These are phyloP conservation scores for barley (Hordeum vulgare) DNA, from an alignment of 176 grass and related monocot species.

Conservation along the genomic window DNA sequence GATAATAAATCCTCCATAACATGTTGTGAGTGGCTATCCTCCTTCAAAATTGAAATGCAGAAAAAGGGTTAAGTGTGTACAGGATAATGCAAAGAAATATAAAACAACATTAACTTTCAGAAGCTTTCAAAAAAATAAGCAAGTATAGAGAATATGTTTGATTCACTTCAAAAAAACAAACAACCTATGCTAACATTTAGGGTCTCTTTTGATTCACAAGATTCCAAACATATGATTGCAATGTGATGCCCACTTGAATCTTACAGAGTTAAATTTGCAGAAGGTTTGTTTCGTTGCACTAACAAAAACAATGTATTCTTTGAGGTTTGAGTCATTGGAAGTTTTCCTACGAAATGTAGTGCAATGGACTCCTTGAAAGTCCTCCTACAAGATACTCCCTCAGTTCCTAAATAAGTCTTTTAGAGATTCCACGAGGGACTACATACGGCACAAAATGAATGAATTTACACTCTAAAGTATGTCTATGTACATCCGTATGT, in stretches of 20 bases:
- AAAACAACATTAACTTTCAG: neutral
- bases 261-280: neutral
- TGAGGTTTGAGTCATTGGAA: neutral
- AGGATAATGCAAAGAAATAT: neutral
- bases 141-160: neutral
- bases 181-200: neutral
- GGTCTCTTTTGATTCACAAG: neutral
- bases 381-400: neutral
- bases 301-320: neutral
- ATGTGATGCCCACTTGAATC: neutral
- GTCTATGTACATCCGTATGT: too few relatives aligned
- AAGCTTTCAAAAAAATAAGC: neutral
- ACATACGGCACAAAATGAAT: too few relatives aligned
- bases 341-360: neutral
- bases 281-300: neutral
- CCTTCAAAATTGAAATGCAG: conserved; percentile 37
- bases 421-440: too few relatives aligned
- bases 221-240: neutral
- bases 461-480: too few relatives aligned
- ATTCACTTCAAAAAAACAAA: neutral
- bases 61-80: neutral
- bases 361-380: neutral
- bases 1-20: conserved; percentile 79
- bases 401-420: too few relatives aligned
- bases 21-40: conserved; percentile 76